Percentiles rank a stretch among this genome's conserved stretches.
phyloP scores from a whole-genome alignment of 2,329 filamentous ascomycete species.

The Lachnellula subtilissima region DNA sequence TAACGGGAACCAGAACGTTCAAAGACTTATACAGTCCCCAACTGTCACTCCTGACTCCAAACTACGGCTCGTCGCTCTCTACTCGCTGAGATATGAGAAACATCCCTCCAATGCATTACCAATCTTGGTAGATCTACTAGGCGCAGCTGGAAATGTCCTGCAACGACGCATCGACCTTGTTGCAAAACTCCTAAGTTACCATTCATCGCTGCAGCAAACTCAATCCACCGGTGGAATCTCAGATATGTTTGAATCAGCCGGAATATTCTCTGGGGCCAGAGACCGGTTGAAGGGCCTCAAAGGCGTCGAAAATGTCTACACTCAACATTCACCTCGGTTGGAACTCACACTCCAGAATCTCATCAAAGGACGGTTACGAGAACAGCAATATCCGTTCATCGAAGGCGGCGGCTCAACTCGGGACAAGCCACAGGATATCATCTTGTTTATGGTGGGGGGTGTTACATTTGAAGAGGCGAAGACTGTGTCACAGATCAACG shows the following conservation, averaged over 20 bases:
- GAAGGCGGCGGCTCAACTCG: constrained; percentile 81
- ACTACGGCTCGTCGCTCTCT: constrained; percentile 85
- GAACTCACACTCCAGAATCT: constrained; percentile 86
- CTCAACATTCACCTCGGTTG: constrained; percentile 86
- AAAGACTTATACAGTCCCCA: constrained; percentile 78
- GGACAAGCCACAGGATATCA: constrained; percentile 94
- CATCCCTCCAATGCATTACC: constrained; percentile 78
- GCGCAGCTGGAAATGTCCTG: constrained; percentile 76
- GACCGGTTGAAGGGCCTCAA: constrained; percentile 91
- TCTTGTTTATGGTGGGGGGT: constrained; percentile 91
- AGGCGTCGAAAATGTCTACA: constrained; percentile 98
- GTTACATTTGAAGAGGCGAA: constrained; percentile 97
- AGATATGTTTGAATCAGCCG: constrained; percentile 86
- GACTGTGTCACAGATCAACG: constrained; percentile 91
- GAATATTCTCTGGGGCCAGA: constrained; percentile 84
- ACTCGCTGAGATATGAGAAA: constrained; percentile 87
- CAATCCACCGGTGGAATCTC: constrained; percentile 74
- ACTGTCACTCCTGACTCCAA: constrained; percentile 77
- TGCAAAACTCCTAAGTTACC: constrained; percentile 76
- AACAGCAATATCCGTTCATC: constrained; percentile 88
- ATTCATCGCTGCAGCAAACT: constrained; percentile 76
- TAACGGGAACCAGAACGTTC: constrained; percentile 59
- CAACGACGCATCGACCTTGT: constrained; percentile 73
- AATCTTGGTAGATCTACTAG: constrained; percentile 80
- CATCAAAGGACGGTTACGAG: constrained; percentile 83